These are phyloP conservation scores for Diaporthe humulicola DNA, from an alignment of 2,329 filamentous ascomycete genomes.

Conservation along the genomic window DNA sequence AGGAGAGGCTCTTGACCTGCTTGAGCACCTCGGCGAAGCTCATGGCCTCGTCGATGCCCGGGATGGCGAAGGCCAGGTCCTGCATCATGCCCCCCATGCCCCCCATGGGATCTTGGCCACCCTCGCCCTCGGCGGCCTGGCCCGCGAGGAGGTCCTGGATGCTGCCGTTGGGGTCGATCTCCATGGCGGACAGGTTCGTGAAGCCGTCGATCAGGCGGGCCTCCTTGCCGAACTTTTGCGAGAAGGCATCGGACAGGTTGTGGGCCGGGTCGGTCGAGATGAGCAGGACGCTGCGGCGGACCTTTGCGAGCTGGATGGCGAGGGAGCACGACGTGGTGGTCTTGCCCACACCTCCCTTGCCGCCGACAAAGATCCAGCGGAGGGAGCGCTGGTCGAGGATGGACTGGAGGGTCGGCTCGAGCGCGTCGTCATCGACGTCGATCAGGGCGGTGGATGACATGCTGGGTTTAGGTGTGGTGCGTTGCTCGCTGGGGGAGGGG, in stretches of 20 bases:
- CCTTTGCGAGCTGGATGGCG: constrained; percentile 95
- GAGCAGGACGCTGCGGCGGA: constrained; percentile 94
- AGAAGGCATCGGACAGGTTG: constrained; percentile 97
- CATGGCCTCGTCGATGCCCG: constrained; percentile 99
- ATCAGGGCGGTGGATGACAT: constrained; percentile 59
- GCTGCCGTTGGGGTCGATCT: constrained; percentile 97
- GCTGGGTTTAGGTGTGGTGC: constrained; percentile 33
- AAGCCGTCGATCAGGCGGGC: constrained; percentile 93
- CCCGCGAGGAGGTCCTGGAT: constrained; percentile 94
- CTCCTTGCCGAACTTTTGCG: constrained; percentile 99
- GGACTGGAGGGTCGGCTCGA: constrained; percentile 93
- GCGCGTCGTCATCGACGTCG: constrained; percentile 76
- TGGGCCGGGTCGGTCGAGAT: constrained; percentile 99
- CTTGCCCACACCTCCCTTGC: constrained; percentile 98
- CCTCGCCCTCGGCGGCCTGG: constrained; percentile 77
- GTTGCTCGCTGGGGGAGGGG: not conserved
- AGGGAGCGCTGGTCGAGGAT: constrained; percentile 96
- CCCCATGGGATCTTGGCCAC: constrained; percentile 70
- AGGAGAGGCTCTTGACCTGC: constrained; percentile 98
- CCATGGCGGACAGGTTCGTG: constrained; percentile 95
- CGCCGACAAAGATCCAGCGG: constrained; percentile 99
- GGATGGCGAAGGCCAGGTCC: constrained; percentile 96
- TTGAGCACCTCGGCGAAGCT: constrained; percentile 99
- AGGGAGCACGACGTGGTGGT: constrained; percentile 99
- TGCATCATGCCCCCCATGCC: constrained; percentile 97